Percentiles rank a stretch among this genome's conserved stretches.
Evolutionary conservation across 148 eudicot genomes (phyloP).

Genomic region (Rhododendron griersonianum): DNA sequence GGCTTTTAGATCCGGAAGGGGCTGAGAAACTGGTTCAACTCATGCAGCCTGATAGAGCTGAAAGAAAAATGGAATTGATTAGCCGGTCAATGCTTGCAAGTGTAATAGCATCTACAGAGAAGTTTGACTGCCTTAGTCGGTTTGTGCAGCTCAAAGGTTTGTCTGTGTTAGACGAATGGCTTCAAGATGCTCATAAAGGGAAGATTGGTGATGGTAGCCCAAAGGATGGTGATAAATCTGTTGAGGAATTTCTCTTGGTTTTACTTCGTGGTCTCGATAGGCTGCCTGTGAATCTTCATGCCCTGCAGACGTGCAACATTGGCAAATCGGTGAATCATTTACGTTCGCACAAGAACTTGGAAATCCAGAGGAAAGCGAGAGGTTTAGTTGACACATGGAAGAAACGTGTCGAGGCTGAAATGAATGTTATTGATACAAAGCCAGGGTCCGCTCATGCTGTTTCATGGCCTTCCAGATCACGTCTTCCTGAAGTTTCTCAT

Average conservation of each 20-base stretch:
- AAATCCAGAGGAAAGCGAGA: slow-evolving; percentile 91
- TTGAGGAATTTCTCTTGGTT: slow-evolving; percentile 74
- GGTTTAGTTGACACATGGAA: slow-evolving; percentile 94
- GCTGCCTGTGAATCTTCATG: slow-evolving; percentile 86
- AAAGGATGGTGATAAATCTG: slow-evolving; percentile 66
- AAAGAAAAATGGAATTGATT: slow-evolving; percentile 57
- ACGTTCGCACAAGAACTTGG: slow-evolving; percentile 69
- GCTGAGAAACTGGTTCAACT: slow-evolving; percentile 79
- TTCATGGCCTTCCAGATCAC: slow-evolving; percentile 60
- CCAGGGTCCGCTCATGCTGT: slow-evolving; percentile 54
- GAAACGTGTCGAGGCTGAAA: slow-evolving; percentile 97
- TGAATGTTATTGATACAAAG: slow-evolving; percentile 64
- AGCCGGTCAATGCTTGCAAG: slow-evolving; percentile 64
- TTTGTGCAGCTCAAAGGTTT: slow-evolving; percentile 89
- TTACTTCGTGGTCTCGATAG: slow-evolving; percentile 90
- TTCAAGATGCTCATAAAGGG: slow-evolving; percentile 85
- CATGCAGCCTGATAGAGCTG: slow-evolving; percentile 73
- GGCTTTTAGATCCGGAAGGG: slow-evolving; percentile 60
- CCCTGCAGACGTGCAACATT: slow-evolving; percentile 77
- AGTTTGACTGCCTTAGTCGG: slow-evolving; percentile 64
- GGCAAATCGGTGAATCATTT: slow-evolving; percentile 95
- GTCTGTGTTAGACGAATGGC: slow-evolving; percentile 82
- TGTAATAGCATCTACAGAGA: slow-evolving; percentile 80
- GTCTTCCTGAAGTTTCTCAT: slow-evolving; percentile 54
- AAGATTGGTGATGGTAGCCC: slow-evolving; percentile 59